phyloP scores from a whole-genome alignment of 2,329 filamentous ascomycete species.

The Stachybotrys chlorohalonatus region DNA sequence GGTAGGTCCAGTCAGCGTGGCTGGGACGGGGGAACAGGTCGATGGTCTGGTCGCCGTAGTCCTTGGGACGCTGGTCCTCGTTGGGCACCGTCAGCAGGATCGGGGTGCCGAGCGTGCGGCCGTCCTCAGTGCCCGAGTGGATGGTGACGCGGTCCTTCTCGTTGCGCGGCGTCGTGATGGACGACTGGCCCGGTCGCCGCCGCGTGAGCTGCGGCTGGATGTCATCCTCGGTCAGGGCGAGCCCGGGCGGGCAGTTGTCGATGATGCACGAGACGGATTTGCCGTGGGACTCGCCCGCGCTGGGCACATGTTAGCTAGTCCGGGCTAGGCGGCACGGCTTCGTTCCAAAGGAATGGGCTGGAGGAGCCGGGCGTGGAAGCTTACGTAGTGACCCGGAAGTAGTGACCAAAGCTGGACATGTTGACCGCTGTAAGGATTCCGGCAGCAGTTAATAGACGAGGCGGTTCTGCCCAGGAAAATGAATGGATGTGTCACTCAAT shows the following conservation, averaged over 20 bases:
- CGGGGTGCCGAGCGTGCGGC: slow-evolving; percentile 81
- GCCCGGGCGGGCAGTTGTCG: slow-evolving; percentile 82
- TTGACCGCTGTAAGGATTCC: slow-evolving; percentile 13
- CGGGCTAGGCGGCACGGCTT: slow-evolving; percentile 1
- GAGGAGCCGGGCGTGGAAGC: slow-evolving; percentile 1
- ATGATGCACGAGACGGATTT: slow-evolving; percentile 90
- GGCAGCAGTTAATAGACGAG: background rate
- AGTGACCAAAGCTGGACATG: slow-evolving; percentile 83
- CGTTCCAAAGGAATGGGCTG: slow-evolving; percentile 2
- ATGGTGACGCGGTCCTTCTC: slow-evolving; percentile 90
- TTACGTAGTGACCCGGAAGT: slow-evolving; percentile 77
- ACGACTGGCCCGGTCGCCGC: slow-evolving; percentile 3
- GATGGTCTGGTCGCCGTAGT: slow-evolving; percentile 87
- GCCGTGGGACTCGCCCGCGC: slow-evolving; percentile 66
- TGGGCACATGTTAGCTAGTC: slow-evolving; percentile 7
- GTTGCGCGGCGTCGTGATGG: slow-evolving; percentile 62
- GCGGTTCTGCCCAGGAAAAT: background rate
- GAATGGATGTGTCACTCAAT: background rate
- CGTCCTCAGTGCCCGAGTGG: slow-evolving; percentile 85
- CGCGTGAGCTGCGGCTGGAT: slow-evolving; percentile 85
- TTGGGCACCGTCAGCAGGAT: slow-evolving; percentile 84
- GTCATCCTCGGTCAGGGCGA: slow-evolving; percentile 74
- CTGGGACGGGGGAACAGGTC: slow-evolving; percentile 83
- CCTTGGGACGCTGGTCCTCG: slow-evolving; percentile 84
- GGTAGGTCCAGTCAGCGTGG: slow-evolving; percentile 94